Evolutionary conservation across 345 rosid genomes (phyloP), one percentile per base, ranked within the genome.

Genomic region (Anacardium occidentale): DNA sequence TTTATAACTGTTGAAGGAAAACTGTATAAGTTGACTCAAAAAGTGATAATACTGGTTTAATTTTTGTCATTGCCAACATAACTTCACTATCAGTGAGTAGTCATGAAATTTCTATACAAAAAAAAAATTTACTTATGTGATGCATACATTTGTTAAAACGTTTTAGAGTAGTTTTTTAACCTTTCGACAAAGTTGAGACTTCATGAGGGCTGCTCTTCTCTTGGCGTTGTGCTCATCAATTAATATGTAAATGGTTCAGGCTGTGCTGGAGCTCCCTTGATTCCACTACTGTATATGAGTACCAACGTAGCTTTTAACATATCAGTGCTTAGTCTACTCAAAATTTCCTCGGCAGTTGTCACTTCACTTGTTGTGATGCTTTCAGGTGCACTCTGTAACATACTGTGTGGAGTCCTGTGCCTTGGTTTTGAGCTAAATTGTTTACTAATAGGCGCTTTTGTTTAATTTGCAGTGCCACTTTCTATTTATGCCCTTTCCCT

Each of bases 281-380:
- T 91, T 76, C 97, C 96, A 12, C 82, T 94, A 21, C 88, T 91
- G 48, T 94, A 88, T 68, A 75, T 91, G 57, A 72, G 82, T 34
- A 81, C 89, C 66, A 90, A 94, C 68, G 81, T 90, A 44, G 85
- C 85, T 73, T 90, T 94, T 88, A 94, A 91, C 82, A 85, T 91
- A 80, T 88, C 93, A 10, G 14, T 75, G 72, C 98, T 94, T 73
- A 85, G 81, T 75, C 82, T 91, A 32, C 82, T 88, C 75, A 91
- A 88, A 79, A 75, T 82, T 74, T 91, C 98, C 67, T 88, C 96
- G 3, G 93, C 94, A 5, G 77, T 94, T 57, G 89, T 91, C 75
- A 58, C 97, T 70, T 87, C 93, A 42, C 92, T 91, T 24, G 73
- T 87, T 25, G 80, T 90, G 64, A 84, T 81, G 81, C 75, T 91